phyloP scores from a whole-genome alignment of 75 land plant species.

The Selaginella tamariscina region DNA sequence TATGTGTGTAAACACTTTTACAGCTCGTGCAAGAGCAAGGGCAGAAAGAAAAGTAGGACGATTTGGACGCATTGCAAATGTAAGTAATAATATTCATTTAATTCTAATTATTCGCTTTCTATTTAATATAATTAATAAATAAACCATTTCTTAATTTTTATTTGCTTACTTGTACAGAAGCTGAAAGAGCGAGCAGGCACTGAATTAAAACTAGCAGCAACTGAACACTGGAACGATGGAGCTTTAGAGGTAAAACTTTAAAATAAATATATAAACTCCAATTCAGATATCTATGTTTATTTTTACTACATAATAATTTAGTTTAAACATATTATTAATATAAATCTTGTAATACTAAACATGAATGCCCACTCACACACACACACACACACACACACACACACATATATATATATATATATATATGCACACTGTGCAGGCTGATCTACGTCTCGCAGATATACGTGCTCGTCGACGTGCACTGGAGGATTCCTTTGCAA shows the following conservation, averaged over 20 bases:
- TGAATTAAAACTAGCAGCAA: constrained; percentile 66
- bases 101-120: not conserved
- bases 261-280: not conserved
- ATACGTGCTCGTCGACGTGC: constrained; percentile 71
- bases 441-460: constrained; percentile 85
- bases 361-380: no score
- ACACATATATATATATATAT: no score
- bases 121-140: not conserved
- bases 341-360: no score
- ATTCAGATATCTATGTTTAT: no score
- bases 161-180: constrained; percentile 28
- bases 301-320: no score
- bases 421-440: constrained; percentile 43
- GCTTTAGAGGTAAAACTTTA: constrained; percentile 65
- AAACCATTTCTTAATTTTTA: not conserved
- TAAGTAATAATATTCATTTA: constrained; percentile 18
- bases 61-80: constrained; percentile 55
- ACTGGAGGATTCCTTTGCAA: constrained; percentile 85
- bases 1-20: constrained; percentile 8
- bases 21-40: constrained; percentile 87
- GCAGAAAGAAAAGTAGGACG: constrained; percentile 65
- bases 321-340: no score
- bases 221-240: constrained; percentile 97
- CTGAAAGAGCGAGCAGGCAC: constrained; percentile 58
- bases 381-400: no score